A percentile compares a stretch with the other conserved stretches of the same genome.
phyloP scores from a whole-genome alignment of 257 asterid species.

The Solanum medicagineum region DNA sequence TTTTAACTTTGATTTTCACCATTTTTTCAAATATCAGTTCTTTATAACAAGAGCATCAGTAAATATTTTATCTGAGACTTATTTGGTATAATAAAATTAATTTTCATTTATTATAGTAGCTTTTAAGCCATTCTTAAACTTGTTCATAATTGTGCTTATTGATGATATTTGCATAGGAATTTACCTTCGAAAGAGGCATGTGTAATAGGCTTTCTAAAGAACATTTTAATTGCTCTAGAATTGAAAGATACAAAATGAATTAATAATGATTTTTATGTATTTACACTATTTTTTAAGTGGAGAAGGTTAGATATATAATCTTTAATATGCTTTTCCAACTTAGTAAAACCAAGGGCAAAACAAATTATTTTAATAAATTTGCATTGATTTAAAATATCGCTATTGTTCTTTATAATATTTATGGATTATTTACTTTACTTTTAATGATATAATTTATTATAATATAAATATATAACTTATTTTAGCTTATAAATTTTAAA shows the following conservation, averaged over 20 bases:
- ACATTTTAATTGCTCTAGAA: not conserved
- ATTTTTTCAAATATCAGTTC: too few species aligned
- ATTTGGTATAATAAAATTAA: too few species aligned
- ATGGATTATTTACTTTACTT: not conserved
- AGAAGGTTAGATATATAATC: not conserved
- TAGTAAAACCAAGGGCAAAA: not conserved
- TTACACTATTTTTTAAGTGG: not conserved
- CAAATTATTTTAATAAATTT: not conserved
- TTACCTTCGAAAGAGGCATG: not conserved
- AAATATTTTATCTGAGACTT: too few species aligned
- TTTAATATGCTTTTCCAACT: not conserved
- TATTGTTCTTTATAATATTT: not conserved
- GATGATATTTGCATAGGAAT: too few species aligned
- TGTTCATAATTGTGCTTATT: too few species aligned
- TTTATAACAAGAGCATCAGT: too few species aligned
- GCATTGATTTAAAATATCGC: not conserved
- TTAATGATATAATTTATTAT: too few species aligned
- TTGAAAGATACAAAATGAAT: not conserved
- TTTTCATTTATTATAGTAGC: too few species aligned
- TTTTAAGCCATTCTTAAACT: too few species aligned
- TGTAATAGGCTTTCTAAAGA: not conserved
- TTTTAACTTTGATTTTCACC: too few species aligned
- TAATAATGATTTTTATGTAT: not conserved
- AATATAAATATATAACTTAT: too few species aligned
- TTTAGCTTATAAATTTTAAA: too few species aligned